These are phyloP conservation scores for Sugiyamaella novakii DNA, from an alignment of 1,139 yeast species.

Conservation along the genomic window DNA sequence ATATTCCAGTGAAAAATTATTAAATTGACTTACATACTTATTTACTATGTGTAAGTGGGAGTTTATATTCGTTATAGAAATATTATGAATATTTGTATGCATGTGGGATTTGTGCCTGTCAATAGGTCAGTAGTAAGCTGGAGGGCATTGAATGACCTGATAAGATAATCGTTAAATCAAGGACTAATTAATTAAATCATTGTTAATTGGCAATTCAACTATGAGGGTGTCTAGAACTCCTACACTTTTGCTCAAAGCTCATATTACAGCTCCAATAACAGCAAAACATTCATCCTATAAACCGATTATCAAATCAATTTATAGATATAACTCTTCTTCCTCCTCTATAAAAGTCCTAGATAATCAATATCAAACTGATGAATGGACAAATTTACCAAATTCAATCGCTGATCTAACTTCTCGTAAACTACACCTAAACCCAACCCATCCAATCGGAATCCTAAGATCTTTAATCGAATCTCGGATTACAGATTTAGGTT, in stretches of 20 bases:
- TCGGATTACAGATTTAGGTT: slow-evolving; percentile 66
- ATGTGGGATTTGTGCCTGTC: neutral
- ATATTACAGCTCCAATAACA: too few species aligned
- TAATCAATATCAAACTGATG: slow-evolving; percentile 60
- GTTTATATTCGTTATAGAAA: neutral
- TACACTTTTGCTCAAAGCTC: too few species aligned
- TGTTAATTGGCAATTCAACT: too few species aligned
- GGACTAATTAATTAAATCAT: too few species aligned
- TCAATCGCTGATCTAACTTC: slow-evolving; percentile 69
- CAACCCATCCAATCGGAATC: slow-evolving; percentile 87
- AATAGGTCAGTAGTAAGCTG: too few species aligned
- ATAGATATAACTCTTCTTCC: too few species aligned
- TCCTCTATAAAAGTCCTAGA: slow-evolving; percentile 42
- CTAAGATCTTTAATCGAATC: slow-evolving; percentile 71
- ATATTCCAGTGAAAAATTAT: slow-evolving; percentile 13
- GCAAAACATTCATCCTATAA: too few species aligned
- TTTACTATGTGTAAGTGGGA: neutral
- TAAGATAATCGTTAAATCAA: too few species aligned
- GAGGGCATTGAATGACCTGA: too few species aligned
- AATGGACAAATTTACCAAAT: slow-evolving; percentile 85
- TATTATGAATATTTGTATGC: neutral
- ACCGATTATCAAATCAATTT: too few species aligned
- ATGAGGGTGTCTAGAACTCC: too few species aligned
- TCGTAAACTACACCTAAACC: slow-evolving; percentile 70
- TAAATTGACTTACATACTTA: neutral